Evolutionary conservation across 1,284 basidiomycete species (phyloP), one percentile per base, ranked within the genome.

Genomic region (Sporisorium reilianum): DNA sequence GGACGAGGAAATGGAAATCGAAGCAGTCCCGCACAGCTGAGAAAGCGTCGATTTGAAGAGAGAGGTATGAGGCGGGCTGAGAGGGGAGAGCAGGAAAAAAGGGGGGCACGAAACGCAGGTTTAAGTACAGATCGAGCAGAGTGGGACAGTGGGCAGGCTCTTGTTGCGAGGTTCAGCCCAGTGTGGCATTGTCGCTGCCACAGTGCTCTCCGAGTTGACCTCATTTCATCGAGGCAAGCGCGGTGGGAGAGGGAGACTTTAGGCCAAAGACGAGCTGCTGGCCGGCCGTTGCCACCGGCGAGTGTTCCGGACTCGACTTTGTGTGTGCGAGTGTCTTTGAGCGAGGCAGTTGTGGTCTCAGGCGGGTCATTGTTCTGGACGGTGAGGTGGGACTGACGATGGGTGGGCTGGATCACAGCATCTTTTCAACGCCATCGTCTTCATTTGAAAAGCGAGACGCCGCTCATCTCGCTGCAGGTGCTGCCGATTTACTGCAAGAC

Each of bases 91-190:
- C n/a, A n/a, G n/a, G n/a, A n/a, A 34, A 12, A 46, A 28, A 28
- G 6, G 26, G 25, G 14, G 44, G 44, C 25, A 7, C 14, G 22
- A 5, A 45, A 12, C 44, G 26, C 9, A 34, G 14, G 36, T n/a
- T 46, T 46, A 28, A n/a, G 45, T 46, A 46, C 45, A 18, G 45
- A n/a, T 46, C 45, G 26, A 26, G 45, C 45, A 46, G 8, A 28
- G 45, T 28, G 45, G 45, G 45, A n/a, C 26, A 28, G 26, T 28
- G 45, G 45, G 45, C 2, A 9, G 9, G n/a, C 8, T 28, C 0
- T 10, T 46, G 25, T n/a, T n/a, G n/a, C n/a, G n/a, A n/a, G n/a
- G n/a, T n/a, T 18, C 45, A 26, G 44, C 25, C 5, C 14, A 46
- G 6, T 12, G 18, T 7, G 26, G 45, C 45, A 46, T 46, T 28